Evolutionary conservation across 257 asterid genomes (phyloP).

Genomic region (Solanum pinnatisectum): DNA sequence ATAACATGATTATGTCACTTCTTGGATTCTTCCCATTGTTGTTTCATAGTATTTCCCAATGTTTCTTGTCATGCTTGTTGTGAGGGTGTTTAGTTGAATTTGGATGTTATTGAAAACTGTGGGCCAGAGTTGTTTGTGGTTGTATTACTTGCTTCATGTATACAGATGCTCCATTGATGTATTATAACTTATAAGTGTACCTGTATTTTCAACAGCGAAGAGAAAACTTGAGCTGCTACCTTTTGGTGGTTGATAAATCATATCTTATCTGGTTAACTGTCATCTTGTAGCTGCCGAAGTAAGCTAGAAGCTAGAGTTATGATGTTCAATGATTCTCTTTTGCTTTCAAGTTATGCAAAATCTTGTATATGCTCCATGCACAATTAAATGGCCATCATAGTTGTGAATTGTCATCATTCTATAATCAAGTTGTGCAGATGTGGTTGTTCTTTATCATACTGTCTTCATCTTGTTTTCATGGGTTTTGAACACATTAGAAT

Average conservation of each 20-base stretch:
- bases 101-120: not conserved
- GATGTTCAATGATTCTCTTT: not conserved
- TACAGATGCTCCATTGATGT: not conserved
- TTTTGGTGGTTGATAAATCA: not conserved
- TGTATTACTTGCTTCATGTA: not conserved
- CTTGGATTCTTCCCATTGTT: not conserved
- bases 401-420: not conserved
- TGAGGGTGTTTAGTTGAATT: not conserved
- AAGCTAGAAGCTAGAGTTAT: not conserved
- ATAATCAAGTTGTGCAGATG: not conserved
- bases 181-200: not conserved
- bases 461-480: not conserved
- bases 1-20: not conserved
- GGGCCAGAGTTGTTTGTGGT: not conserved
- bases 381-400: not conserved
- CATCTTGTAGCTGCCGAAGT: not conserved
- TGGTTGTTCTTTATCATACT: not conserved
- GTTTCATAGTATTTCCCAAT: not conserved
- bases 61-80: not conserved
- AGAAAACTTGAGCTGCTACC: not conserved
- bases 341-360: not conserved
- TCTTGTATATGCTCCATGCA: not conserved
- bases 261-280: not conserved
- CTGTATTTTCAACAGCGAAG: not conserved
- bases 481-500: not conserved